These are phyloP conservation scores for Mycena alexandri DNA, from an alignment of 768 basidiomycete species.

Conservation along the genomic window DNA sequence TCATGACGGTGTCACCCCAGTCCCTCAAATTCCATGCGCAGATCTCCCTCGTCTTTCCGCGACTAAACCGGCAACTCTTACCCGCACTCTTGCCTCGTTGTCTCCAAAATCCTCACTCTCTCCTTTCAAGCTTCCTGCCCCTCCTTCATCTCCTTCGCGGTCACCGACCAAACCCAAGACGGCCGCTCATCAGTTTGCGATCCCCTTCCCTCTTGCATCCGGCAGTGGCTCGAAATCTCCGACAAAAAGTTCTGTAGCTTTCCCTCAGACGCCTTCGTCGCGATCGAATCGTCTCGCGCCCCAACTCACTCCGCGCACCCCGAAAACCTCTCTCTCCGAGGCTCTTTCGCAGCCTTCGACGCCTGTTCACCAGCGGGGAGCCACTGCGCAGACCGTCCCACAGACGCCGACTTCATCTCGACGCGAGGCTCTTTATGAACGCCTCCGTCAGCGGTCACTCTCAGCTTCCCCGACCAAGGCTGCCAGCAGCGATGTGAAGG, in stretches of 20 bases:
- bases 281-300: slow-evolving; percentile 53
- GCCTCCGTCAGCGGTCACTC: slow-evolving; percentile 79
- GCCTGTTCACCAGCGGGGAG: slow-evolving; percentile 72
- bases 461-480: slow-evolving; percentile 75
- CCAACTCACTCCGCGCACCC: slow-evolving; percentile 61
- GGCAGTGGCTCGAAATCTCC: slow-evolving; percentile 54
- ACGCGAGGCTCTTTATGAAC: slow-evolving; percentile 85
- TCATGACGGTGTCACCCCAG: slow-evolving; percentile 54
- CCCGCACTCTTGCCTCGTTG: slow-evolving; percentile 76
- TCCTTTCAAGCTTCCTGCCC: slow-evolving; percentile 55
- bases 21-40: slow-evolving; percentile 74
- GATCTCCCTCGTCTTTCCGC: slow-evolving; percentile 72
- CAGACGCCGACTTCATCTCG: slow-evolving; percentile 82
- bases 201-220: slow-evolving; percentile 65
- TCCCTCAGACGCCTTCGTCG: slow-evolving; percentile 78
- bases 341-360: slow-evolving; percentile 68
- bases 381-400: slow-evolving; percentile 66
- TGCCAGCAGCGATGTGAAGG: slow-evolving; percentile 53
- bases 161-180: slow-evolving; percentile 56
- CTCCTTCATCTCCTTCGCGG: slow-evolving; percentile 56
- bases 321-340: slow-evolving; percentile 53
- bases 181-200: slow-evolving; percentile 52
- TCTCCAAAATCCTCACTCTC: slow-evolving; percentile 73
- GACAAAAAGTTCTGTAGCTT: slow-evolving; percentile 60
- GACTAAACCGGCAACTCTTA: slow-evolving; percentile 74